Evolutionary conservation across 202 grass and related monocot genomes (phyloP), one percentile per base, ranked within the genome.

Genomic region (Schoenoplectus triqueter): DNA sequence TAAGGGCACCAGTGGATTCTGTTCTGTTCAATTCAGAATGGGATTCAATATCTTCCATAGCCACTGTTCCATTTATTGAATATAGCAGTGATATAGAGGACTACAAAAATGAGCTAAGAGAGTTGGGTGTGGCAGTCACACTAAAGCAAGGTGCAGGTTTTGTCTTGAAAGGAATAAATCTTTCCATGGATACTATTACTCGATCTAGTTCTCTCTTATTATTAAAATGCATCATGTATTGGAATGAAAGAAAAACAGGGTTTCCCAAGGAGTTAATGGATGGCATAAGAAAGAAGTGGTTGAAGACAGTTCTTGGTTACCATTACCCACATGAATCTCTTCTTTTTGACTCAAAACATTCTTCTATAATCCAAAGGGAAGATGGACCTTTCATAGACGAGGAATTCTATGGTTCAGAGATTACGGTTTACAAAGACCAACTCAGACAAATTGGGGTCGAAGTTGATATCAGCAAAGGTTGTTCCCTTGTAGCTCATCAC

Each of bases 311-410:
- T 18, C 55, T 88, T 40, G 94, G 94, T 13, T 93, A 89, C 73
- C 18, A 64, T 7, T 86, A 3, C 69, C 94, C 91, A 69, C 52
- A 50, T 40, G 88, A 89, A 3, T 87, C 89, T 59, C 80, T 97
- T 64, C 76, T 97, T 7, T 93, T 89, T 89, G 88, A 90, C 83
- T 52, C 87, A 2, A 86, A 68, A 14, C 69, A 50, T 51, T 82
- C 73, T 80, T 86, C 86, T 64, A 66, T 65, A 11, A 40, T 96
- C 19, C 18, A 17, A 60, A 78, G 52, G 21, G 82, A 80, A 67
- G 91, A 93, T 73, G 91, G 91, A 0, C 91, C 94, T 66, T 97
- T 97, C 81, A 97, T 97, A 6, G 88, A 97, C 87, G 86, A 92
- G 70, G 81, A 52, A 2, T 93, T 97, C 45, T 97, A 97, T 82